A percentile compares a stretch with the other conserved stretches of the same genome.
Conservation (phyloP, 2,329 filamentous ascomycete species). For the Lachnellula willkommii region DNA sequence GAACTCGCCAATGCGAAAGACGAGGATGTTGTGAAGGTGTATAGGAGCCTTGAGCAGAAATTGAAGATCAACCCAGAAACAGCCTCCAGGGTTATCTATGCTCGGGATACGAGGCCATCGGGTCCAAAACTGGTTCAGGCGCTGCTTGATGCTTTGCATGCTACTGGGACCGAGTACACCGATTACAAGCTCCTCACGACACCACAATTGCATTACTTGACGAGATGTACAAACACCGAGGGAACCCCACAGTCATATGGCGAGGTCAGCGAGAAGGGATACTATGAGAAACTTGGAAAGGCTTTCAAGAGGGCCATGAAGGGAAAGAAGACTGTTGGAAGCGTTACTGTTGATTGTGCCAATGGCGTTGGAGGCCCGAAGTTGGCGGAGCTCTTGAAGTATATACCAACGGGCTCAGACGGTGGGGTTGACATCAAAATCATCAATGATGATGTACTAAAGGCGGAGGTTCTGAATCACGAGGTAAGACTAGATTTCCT, state of each 20-base stretch:
- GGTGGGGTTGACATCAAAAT: conserved; percentile 75
- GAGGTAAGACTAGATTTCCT: conserved; percentile 52
- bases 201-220: conserved; percentile 96
- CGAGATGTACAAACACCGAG: conserved; percentile 88
- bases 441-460: conserved; percentile 88
- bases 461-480: conserved; percentile 81
- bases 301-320: conserved; percentile 82
- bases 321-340: conserved; percentile 66
- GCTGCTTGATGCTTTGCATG: conserved; percentile 72
- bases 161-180: conserved; percentile 65
- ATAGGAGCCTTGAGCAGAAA: conserved; percentile 67
- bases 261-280: conserved; percentile 80
- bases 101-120: conserved; percentile 87
- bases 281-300: conserved; percentile 84
- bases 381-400: conserved; percentile 77
- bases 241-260: conserved; percentile 85
- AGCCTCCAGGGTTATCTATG: conserved; percentile 78
- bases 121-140: conserved; percentile 77
- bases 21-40: conserved; percentile 68
- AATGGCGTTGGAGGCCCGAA: conserved; percentile 96
- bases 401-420: conserved; percentile 62
- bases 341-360: conserved; percentile 85
- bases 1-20: conserved; percentile 81
- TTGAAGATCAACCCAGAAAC: conserved; percentile 69
- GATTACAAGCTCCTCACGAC: conserved; percentile 93